These are phyloP conservation scores for Citrus glauca DNA, from an alignment of 345 rosid species.

Conservation along the genomic window DNA sequence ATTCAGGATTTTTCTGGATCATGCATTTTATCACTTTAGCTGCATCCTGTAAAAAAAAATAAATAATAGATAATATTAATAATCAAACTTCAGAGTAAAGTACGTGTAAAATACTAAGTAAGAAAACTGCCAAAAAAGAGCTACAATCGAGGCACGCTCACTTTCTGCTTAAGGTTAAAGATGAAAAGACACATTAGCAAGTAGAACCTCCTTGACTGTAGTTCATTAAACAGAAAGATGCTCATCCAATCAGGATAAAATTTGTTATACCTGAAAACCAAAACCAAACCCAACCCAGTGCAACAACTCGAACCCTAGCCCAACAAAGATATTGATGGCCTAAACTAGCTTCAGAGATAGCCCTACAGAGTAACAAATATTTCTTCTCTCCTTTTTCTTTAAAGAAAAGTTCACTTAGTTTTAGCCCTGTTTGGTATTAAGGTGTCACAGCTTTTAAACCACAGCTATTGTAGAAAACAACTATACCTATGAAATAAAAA, in stretches of 20 bases:
- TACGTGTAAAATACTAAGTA: background rate
- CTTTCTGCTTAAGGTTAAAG: background rate
- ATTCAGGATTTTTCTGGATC: constrained; percentile 74
- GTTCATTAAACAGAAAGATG: background rate
- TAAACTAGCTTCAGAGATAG: background rate
- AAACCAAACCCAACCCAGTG: background rate
- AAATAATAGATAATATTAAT: background rate
- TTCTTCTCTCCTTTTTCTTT: background rate
- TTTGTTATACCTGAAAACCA: background rate
- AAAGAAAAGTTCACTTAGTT: background rate
- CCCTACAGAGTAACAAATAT: background rate
- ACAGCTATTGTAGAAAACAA: too few species aligned
- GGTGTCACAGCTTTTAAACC: too few species aligned
- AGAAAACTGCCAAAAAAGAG: background rate
- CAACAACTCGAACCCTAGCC: background rate
- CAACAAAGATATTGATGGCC: background rate
- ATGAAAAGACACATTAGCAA: background rate
- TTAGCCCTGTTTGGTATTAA: background rate
- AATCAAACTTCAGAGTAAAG: background rate
- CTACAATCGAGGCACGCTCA: background rate
- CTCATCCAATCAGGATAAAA: background rate
- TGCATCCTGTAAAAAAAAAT: constrained; percentile 53
- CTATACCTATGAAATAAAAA: too few species aligned
- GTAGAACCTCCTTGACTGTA: background rate
- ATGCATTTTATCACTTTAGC: constrained; percentile 64